Base-by-base conservation (phyloP, 371 early-diverging fungal species). In the Apophysomyces ossiformis region DNA sequence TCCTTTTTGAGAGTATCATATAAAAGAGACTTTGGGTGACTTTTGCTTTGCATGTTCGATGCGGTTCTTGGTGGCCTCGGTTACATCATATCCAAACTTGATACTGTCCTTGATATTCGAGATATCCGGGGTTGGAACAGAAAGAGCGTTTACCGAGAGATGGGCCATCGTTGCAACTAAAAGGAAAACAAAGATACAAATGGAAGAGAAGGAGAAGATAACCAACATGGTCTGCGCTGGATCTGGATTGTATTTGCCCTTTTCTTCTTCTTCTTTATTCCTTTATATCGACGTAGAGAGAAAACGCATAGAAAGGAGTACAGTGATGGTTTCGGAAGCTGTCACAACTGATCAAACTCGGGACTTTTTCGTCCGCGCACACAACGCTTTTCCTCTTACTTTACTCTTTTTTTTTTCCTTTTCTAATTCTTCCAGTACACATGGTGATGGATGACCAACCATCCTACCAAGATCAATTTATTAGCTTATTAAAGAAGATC, bases 401-500 rank as follows among this genome's bases (percentile, higher is more conserved):
- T 50, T 18, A 21, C 32, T 60, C 44, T 60, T 15, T 43, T 26
- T 60, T 41, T 60, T 60, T 60, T 60, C 43, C 43, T 60, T 26
- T 26, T 2, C 32, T 26, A 26, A 26, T n/a, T 1, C 61, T 26
- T 26, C 26, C 44, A 35, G 54, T 21, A 50, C 5, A 50, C 54
- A 21, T 50, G 9, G 21, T 21, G 7, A 4, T 26, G 21, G 54
- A 50, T 50, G 54, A 50, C n/a, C 54, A 21, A 50, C 54, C 54
- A 50, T 50, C 54, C 21, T 67, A 67, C 18, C 68, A 71, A 68
- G 66, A 63, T 32, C 66, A 68, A 4, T 80, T 69, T 63, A 47
- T 74, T 37, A 60, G 56, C 37, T 46, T 80, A 8, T 63, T 80
- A 12, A 69, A 62, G 26, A 72, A 76, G 7, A 82, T 82, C 18